These are phyloP conservation scores for Malania oleifera DNA, from an alignment of 164 flowering plant species.

Conservation along the genomic window DNA sequence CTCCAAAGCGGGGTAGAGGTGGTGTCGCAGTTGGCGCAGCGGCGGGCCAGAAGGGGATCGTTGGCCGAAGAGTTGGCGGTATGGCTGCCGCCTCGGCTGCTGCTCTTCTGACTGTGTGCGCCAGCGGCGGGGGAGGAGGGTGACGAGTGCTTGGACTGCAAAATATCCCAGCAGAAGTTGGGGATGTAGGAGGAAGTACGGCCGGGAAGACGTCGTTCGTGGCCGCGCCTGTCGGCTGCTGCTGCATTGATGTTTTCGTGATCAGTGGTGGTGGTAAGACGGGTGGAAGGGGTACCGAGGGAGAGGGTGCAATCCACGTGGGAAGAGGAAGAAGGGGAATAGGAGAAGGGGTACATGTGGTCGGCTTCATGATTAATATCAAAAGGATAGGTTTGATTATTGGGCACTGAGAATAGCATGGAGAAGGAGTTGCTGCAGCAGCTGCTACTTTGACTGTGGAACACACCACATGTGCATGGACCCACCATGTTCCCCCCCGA, in stretches of 20 bases:
- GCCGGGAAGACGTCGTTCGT: slow-evolving; percentile 18
- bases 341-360: slow-evolving; percentile 19
- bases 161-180: slow-evolving; percentile 62
- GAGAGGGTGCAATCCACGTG: slow-evolving; percentile 94
- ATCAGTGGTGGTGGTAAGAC: no score
- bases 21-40: slow-evolving; percentile 98
- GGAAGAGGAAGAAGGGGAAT: slow-evolving; percentile 33
- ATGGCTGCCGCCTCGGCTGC: slow-evolving; percentile 22
- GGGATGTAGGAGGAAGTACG: slow-evolving; percentile 36
- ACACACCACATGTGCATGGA: slow-evolving; percentile 48
- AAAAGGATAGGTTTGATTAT: slow-evolving; percentile 20
- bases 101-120: slow-evolving; percentile 14
- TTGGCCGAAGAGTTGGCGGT: slow-evolving; percentile 13
- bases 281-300: slow-evolving; percentile 89
- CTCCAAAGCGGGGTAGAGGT: slow-evolving; percentile 99
- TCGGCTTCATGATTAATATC: slow-evolving; percentile 24
- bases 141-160: slow-evolving; percentile 39
- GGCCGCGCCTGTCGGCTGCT: slow-evolving; percentile 12
- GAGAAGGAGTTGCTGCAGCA: slow-evolving; percentile 38
- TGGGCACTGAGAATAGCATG: slow-evolving; percentile 51
- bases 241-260: no score
- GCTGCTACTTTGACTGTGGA: slow-evolving; percentile 22
- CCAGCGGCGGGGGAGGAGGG: slow-evolving; percentile 13
- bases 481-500: slow-evolving; percentile 30
- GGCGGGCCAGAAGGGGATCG: slow-evolving; percentile 73